Evolutionary conservation across 2,329 filamentous ascomycete species (phyloP).

Genomic region (Daldinia eschscholtzii): DNA sequence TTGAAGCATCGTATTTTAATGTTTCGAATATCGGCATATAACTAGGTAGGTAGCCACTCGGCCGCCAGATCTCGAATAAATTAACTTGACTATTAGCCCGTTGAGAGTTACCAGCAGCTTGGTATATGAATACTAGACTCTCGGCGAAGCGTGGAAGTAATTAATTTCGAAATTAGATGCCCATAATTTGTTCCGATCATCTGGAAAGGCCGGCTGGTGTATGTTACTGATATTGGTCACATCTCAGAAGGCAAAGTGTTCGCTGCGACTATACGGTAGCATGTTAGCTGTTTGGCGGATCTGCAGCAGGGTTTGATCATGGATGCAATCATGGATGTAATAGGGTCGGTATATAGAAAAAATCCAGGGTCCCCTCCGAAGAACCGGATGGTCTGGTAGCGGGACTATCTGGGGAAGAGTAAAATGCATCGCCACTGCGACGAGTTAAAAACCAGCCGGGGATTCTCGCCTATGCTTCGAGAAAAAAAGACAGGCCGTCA

Average conservation of each 20-base stretch:
- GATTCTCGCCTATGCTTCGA: slow-evolving; percentile 36
- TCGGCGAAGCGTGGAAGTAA: slow-evolving; percentile 36
- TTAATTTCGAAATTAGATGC: slow-evolving; percentile 36
- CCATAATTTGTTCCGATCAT: slow-evolving; percentile 32
- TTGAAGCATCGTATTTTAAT: slow-evolving; percentile 26
- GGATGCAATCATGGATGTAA: slow-evolving; percentile 34
- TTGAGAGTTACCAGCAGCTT: slow-evolving; percentile 31
- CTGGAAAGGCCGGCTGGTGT: slow-evolving; percentile 33
- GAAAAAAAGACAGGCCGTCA: slow-evolving; percentile 20
- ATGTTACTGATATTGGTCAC: slow-evolving; percentile 35
- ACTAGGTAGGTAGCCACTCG: slow-evolving; percentile 11
- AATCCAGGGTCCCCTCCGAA: slow-evolving; percentile 41
- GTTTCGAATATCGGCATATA: background rate
- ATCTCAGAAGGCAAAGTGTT: slow-evolving; percentile 27
- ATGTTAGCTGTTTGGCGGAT: slow-evolving; percentile 40
- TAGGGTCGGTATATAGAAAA: slow-evolving; percentile 43
- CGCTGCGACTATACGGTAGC: slow-evolving; percentile 32
- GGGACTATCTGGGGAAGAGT: slow-evolving; percentile 36
- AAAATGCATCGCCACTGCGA: slow-evolving; percentile 26
- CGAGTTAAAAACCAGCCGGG: slow-evolving; percentile 38
- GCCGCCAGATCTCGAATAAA: background rate
- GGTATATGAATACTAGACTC: slow-evolving; percentile 33
- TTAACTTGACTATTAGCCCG: slow-evolving; percentile 1
- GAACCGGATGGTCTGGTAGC: slow-evolving; percentile 42
- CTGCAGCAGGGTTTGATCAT: slow-evolving; percentile 42